Conservation (phyloP, 257 asterid genomes). For the Solanum bukasovii region DNA sequence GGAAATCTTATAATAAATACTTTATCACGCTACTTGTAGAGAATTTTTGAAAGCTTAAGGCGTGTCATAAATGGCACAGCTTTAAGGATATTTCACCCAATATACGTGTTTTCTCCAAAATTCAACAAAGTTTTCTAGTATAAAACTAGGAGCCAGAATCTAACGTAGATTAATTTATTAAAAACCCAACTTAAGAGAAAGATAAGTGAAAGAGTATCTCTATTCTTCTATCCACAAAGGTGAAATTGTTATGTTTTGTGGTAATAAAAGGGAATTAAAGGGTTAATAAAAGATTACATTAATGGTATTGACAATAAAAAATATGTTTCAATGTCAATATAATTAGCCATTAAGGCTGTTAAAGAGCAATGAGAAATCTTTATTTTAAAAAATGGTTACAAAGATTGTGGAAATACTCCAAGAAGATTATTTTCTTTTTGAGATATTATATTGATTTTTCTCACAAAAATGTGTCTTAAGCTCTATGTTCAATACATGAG, state of each 20-base stretch:
- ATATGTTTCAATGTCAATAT: not conserved
- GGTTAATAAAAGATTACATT: not conserved
- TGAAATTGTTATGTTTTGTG: not conserved
- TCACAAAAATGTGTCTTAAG: not conserved
- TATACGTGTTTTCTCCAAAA: fast-evolving
- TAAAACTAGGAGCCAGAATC: fast-evolving
- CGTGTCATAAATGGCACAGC: fast-evolving
- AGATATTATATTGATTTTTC: not conserved
- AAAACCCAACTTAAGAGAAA: not conserved
- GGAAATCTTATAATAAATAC: too few relatives aligned
- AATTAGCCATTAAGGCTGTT: not conserved
- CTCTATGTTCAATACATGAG: not conserved
- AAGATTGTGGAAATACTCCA: not conserved
- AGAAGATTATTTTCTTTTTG: not conserved
- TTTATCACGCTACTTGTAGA: not conserved
- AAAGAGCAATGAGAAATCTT: not conserved
- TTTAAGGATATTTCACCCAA: too few relatives aligned
- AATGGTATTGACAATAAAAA: not conserved
- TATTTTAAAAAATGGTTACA: not conserved
- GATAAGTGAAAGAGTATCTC: not conserved
- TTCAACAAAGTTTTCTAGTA: not conserved
- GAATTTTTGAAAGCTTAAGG: not conserved
- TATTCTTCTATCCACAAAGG: not conserved
- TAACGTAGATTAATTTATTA: not conserved
- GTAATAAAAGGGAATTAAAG: not conserved